Percentiles rank a stretch among this genome's conserved stretches.
Evolutionary conservation across 2,329 filamentous ascomycete species (phyloP).

Genomic region (Penicillium glabrum): DNA sequence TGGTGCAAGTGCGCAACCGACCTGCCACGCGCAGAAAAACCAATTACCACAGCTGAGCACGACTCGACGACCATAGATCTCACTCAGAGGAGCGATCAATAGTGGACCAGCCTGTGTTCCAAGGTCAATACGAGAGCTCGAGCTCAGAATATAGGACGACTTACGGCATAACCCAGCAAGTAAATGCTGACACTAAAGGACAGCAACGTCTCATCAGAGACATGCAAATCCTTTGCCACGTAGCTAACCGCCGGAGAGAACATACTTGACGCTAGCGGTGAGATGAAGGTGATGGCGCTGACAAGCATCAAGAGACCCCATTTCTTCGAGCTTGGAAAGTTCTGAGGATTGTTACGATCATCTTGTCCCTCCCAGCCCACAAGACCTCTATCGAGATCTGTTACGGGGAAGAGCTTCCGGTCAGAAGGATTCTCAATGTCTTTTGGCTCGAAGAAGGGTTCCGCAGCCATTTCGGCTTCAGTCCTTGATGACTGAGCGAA

Average conservation of each 20-base stretch:
- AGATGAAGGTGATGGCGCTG: constrained; percentile 31
- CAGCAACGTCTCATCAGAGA: constrained; percentile 24
- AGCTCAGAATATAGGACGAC: neutral
- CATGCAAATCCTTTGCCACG: constrained; percentile 23
- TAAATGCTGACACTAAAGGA: constrained; percentile 35
- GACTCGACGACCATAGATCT: constrained; percentile 61
- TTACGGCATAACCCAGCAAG: constrained; percentile 30
- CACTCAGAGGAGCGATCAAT: constrained; percentile 64
- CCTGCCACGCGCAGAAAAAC: constrained; percentile 60
- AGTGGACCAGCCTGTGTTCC: constrained; percentile 53
- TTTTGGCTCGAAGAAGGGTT: neutral
- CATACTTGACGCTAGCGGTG: constrained; percentile 35
- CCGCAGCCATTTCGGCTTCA: neutral
- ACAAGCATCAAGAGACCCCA: constrained; percentile 28
- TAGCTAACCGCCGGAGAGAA: constrained; percentile 30
- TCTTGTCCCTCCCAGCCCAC: constrained; percentile 62
- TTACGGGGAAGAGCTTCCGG: constrained; percentile 15
- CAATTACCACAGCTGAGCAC: constrained; percentile 62
- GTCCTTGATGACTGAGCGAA: neutral
- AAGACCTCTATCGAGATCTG: constrained; percentile 53
- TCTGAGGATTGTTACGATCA: constrained; percentile 60
- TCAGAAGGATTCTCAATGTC: neutral
- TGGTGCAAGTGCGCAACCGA: constrained; percentile 56
- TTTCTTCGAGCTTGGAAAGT: constrained; percentile 41
- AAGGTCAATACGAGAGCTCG: neutral